Percentiles rank a stretch among this genome's conserved stretches.
Evolutionary conservation across 2,329 filamentous ascomycete species (phyloP).

Genomic region (Geosmithia flava): DNA sequence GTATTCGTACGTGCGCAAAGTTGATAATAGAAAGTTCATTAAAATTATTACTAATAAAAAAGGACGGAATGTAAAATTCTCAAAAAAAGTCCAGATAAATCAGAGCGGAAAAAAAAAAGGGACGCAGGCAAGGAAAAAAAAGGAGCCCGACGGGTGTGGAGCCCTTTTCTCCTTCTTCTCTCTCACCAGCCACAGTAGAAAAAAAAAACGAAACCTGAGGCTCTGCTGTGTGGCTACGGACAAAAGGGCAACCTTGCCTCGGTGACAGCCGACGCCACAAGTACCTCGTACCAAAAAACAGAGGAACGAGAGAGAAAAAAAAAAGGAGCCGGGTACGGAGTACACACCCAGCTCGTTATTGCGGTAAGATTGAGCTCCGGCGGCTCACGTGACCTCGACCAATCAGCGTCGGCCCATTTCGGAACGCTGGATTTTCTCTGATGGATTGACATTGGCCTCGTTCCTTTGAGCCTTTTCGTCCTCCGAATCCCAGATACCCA

Average conservation of each 20-base stretch:
- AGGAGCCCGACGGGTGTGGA: too few species aligned
- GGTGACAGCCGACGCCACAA: neutral
- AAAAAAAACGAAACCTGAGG: neutral
- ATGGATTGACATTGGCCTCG: slow-evolving; percentile 18
- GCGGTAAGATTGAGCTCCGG: neutral
- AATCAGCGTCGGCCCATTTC: slow-evolving; percentile 30
- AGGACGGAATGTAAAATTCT: too few species aligned
- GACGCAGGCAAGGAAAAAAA: too few species aligned
- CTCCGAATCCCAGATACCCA: slow-evolving; percentile 22
- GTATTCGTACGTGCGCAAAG: too few species aligned
- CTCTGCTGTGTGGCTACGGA: neutral
- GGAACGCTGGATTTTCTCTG: slow-evolving; percentile 29
- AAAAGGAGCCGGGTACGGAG: neutral
- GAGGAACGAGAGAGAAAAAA: too few species aligned
- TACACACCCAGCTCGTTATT: neutral
- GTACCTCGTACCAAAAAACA: too few species aligned
- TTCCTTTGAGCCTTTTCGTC: slow-evolving; percentile 23
- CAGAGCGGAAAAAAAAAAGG: too few species aligned
- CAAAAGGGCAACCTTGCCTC: neutral
- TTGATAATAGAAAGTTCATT: too few species aligned
- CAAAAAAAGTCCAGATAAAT: too few species aligned
- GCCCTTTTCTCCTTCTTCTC: too few species aligned
- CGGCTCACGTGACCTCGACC: slow-evolving; percentile 21
- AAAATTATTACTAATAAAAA: too few species aligned
- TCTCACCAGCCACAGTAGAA: too few species aligned